A percentile compares a stretch with the other conserved stretches of the same genome.
Conservation (phyloP, 2,329 filamentous ascomycete species). For the Sporothrix schenckii region DNA sequence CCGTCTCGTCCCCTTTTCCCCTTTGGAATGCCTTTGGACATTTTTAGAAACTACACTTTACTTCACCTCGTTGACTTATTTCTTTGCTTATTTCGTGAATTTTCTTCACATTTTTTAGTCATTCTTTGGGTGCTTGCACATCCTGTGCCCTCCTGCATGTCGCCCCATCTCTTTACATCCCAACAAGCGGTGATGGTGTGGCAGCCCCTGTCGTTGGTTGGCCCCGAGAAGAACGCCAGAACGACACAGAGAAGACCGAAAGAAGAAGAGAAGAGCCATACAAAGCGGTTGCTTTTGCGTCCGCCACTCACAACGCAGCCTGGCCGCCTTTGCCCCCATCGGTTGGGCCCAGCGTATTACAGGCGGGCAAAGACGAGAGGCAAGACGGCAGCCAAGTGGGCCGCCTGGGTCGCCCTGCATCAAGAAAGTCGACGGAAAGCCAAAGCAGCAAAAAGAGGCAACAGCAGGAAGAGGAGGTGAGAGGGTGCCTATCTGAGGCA, state of each 20-base stretch:
- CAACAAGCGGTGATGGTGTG: constrained; percentile 31
- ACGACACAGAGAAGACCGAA: constrained; percentile 2
- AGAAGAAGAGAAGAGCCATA: not conserved
- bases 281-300: constrained; percentile 14
- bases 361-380: not conserved
- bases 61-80: not conserved
- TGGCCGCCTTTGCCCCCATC: constrained; percentile 1
- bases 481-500: not conserved
- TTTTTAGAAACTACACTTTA: not conserved
- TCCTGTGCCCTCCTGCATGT: not conserved
- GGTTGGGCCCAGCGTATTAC: constrained; percentile 17
- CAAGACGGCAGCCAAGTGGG: not conserved
- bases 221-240: constrained; percentile 11
- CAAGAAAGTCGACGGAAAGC: not conserved
- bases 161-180: constrained; percentile 3
- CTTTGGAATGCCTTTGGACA: not conserved
- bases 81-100: not conserved
- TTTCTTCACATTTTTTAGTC: not conserved
- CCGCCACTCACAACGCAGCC: constrained; percentile 20
- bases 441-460: no score
- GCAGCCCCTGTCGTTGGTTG: constrained; percentile 15
- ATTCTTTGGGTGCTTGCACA: not conserved
- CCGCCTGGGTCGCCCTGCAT: constrained; percentile 18
- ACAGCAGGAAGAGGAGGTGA: constrained; percentile 17
- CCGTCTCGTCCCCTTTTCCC: not conserved